These are phyloP conservation scores for Quaeritorhiza haematococci DNA, from an alignment of 371 early-diverging fungal species.

Conservation along the genomic window DNA sequence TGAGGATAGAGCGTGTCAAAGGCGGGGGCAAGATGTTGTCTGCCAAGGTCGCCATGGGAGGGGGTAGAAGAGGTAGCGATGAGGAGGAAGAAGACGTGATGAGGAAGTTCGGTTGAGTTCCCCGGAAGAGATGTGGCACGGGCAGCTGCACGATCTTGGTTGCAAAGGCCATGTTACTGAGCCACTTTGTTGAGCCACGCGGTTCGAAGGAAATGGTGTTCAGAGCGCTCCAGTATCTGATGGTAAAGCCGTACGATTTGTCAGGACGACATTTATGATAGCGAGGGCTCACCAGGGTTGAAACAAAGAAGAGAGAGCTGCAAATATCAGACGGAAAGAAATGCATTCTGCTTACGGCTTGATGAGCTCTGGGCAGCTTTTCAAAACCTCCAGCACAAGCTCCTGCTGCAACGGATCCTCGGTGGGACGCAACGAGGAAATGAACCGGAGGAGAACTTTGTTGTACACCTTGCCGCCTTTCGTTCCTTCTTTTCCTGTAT, in stretches of 20 bases:
- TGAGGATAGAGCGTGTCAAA: slow-evolving; percentile 50
- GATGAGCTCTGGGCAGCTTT: slow-evolving; percentile 73
- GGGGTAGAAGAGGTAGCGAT: slow-evolving; percentile 35
- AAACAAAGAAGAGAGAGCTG: neutral
- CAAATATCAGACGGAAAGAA: slow-evolving; percentile 4
- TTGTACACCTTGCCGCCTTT: slow-evolving; percentile 44
- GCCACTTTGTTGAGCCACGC: slow-evolving; percentile 66
- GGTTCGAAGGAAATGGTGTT: slow-evolving; percentile 69
- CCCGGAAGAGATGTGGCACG: slow-evolving; percentile 51
- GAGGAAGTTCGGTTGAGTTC: slow-evolving; percentile 12
- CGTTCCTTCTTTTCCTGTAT: slow-evolving; percentile 15
- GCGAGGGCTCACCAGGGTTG: neutral
- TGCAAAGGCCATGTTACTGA: slow-evolving; percentile 68
- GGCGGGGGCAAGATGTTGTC: slow-evolving; percentile 68
- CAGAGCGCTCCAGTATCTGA: slow-evolving; percentile 56
- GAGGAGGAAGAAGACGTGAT: slow-evolving; percentile 24
- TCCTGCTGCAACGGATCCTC: slow-evolving; percentile 66
- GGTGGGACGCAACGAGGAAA: slow-evolving; percentile 55
- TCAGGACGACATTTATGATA: slow-evolving; percentile 2
- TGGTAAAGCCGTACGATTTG: neutral
- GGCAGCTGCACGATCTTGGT: slow-evolving; percentile 66
- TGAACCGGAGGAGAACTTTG: slow-evolving; percentile 54
- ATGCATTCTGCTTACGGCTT: slow-evolving; percentile 45
- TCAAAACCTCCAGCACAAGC: slow-evolving; percentile 57
- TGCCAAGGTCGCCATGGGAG: slow-evolving; percentile 47